These are phyloP conservation scores for Pseudogymnoascus sp. DNA, from an alignment of 2,329 filamentous ascomycete genomes.

Conservation along the genomic window DNA sequence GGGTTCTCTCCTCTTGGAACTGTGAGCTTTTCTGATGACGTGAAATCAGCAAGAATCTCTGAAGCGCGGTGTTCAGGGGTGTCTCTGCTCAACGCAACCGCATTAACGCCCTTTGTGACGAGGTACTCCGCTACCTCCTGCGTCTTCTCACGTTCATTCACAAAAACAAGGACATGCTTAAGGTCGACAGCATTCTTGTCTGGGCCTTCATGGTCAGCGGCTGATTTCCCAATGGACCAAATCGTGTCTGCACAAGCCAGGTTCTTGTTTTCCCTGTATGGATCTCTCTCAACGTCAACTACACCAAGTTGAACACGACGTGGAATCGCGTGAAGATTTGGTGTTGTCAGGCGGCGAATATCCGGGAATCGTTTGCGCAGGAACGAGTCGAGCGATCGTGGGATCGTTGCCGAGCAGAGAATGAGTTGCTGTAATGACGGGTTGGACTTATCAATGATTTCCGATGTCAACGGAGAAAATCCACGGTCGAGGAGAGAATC, in stretches of 20 bases:
- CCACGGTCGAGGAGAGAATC: slow-evolving; percentile 93
- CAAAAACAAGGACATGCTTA: slow-evolving; percentile 88
- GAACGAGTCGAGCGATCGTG: slow-evolving; percentile 77
- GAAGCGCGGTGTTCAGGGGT: slow-evolving; percentile 70
- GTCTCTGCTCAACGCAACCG: slow-evolving; percentile 78
- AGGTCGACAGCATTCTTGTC: slow-evolving; percentile 54
- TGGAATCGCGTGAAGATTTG: slow-evolving; percentile 92
- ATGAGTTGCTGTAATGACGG: slow-evolving; percentile 82
- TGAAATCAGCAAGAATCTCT: slow-evolving; percentile 73
- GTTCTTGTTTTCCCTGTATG: slow-evolving; percentile 86
- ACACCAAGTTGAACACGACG: slow-evolving; percentile 90
- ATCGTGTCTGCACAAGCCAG: slow-evolving; percentile 93
- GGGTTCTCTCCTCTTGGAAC: slow-evolving; percentile 31
- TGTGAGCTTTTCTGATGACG: slow-evolving; percentile 34
- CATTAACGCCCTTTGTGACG: slow-evolving; percentile 77
- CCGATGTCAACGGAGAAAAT: slow-evolving; percentile 75
- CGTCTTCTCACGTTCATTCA: slow-evolving; percentile 90
- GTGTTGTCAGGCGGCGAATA: slow-evolving; percentile 81
- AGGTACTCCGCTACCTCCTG: slow-evolving; percentile 75
- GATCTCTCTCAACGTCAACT: slow-evolving; percentile 84
- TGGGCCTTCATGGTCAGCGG: slow-evolving; percentile 49
- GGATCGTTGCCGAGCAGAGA: slow-evolving; percentile 94
- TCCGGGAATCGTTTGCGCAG: slow-evolving; percentile 76
- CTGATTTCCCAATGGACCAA: slow-evolving; percentile 83
- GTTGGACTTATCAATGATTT: slow-evolving; percentile 72